A percentile compares a stretch with the other conserved stretches of the same genome.
phyloP scores from a whole-genome alignment of 768 basidiomycete species.

The Tylopilus plumbeoviolaceoides region DNA sequence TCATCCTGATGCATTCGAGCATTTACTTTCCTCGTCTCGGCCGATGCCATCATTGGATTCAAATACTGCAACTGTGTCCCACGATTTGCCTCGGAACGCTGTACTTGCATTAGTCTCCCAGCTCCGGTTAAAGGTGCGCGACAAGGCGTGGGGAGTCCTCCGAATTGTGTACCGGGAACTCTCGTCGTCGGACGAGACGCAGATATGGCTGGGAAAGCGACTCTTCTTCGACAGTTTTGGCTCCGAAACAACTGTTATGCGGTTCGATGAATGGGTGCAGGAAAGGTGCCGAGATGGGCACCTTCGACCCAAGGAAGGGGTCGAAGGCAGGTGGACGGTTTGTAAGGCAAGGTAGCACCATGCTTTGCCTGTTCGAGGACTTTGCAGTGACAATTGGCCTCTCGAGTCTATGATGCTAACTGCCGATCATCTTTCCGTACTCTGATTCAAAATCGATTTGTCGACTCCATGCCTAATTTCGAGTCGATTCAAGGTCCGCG shows the following conservation, averaged over 20 bases:
- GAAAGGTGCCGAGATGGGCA: conserved; percentile 40
- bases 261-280: conserved; percentile 54
- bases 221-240: conserved; percentile 42
- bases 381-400: background rate
- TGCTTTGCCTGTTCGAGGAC: background rate
- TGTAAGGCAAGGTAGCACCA: conserved; percentile 42
- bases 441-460: background rate
- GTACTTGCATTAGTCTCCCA: conserved; percentile 41
- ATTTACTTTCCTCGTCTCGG: conserved; percentile 14
- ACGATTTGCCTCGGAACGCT: conserved; percentile 37
- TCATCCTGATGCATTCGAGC: conserved; percentile 21
- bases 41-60: conserved; percentile 2
- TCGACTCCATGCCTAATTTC: background rate
- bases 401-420: background rate
- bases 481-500: background rate
- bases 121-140: conserved; percentile 48
- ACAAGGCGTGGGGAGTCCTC: conserved; percentile 55
- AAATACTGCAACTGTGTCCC: background rate
- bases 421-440: background rate
- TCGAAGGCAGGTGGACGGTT: conserved; percentile 57
- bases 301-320: conserved; percentile 53
- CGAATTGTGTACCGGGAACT: conserved; percentile 65
- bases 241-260: conserved; percentile 23
- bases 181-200: conserved; percentile 35
- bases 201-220: conserved; percentile 45